phyloP scores from a whole-genome alignment of 108 stramenopile species.

The Nitzschia palea region DNA sequence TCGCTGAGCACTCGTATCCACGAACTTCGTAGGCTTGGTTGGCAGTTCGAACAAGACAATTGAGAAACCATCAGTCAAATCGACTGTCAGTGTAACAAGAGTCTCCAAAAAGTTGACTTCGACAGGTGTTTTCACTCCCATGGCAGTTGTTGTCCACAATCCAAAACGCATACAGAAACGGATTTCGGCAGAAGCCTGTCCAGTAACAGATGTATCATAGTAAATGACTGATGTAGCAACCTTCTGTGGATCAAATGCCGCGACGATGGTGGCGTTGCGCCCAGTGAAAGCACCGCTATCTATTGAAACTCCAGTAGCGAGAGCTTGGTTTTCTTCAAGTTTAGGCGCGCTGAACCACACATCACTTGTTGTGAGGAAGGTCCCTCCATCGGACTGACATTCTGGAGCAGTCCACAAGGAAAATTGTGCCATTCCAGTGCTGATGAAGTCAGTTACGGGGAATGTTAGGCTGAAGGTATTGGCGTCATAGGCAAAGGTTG shows the following conservation, averaged over 20 bases:
- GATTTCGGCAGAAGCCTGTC: not conserved
- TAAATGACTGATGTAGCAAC: not conserved
- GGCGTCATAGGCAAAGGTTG: not conserved
- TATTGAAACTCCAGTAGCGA: not conserved
- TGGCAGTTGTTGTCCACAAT: not conserved
- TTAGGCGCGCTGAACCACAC: not conserved
- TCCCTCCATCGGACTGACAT: not conserved
- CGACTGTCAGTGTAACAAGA: conserved; percentile 10
- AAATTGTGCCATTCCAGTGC: not conserved
- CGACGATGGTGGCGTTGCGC: not conserved
- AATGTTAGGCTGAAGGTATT: conserved; percentile 5
- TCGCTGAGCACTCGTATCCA: conserved; percentile 8
- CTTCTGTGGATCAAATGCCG: not conserved
- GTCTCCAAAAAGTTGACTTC: conserved; percentile 27
- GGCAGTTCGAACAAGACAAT: conserved; percentile 12
- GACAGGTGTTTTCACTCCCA: not conserved
- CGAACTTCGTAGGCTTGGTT: not conserved
- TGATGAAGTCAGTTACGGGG: conserved; percentile 1
- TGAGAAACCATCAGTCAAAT: conserved; percentile 14
- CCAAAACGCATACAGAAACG: conserved; percentile 1
- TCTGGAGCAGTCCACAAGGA: not conserved
- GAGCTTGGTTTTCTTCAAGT: not conserved
- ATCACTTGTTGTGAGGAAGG: not conserved
- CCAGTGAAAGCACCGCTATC: conserved; percentile 1
- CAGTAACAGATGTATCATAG: not conserved